A percentile compares a stretch with the other conserved stretches of the same genome.
Evolutionary conservation across 768 basidiomycete genomes (phyloP).

Genomic region (Aureoboletus auriporus): DNA sequence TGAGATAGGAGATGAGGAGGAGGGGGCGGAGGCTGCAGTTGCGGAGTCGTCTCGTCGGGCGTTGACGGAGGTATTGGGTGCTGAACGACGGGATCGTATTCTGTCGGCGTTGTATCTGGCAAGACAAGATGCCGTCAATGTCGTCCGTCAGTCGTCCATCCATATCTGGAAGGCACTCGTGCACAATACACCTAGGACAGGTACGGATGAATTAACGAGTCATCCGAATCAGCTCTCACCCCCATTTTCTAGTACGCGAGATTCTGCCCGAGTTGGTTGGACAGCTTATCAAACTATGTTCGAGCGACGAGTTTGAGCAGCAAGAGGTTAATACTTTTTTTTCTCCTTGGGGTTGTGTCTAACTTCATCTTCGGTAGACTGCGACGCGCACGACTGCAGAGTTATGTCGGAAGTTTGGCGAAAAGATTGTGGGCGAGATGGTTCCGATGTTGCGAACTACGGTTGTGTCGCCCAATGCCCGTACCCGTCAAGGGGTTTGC

Average conservation of each 20-base stretch:
- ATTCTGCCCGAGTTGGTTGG: constrained; percentile 81
- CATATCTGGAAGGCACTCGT: constrained; percentile 99
- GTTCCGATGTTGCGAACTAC: constrained; percentile 71
- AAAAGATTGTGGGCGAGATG: constrained; percentile 81
- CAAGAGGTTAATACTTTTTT: constrained; percentile 61
- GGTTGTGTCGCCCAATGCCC: constrained; percentile 56
- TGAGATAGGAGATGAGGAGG: constrained; percentile 70
- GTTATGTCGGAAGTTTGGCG: constrained; percentile 93
- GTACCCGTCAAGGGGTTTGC: constrained; percentile 81
- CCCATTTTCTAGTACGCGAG: constrained; percentile 62
- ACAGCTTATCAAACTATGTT: constrained; percentile 75
- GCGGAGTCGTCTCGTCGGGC: constrained; percentile 83
- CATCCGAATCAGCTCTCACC: neutral
- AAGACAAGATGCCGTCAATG: constrained; percentile 86
- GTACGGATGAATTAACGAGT: constrained; percentile 34
- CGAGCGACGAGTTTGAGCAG: constrained; percentile 78
- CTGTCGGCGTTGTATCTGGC: constrained; percentile 89
- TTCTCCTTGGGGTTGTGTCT: constrained; percentile 2
- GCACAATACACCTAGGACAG: constrained; percentile 87
- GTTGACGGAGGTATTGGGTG: constrained; percentile 82
- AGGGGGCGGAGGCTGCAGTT: constrained; percentile 54
- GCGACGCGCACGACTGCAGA: constrained; percentile 86
- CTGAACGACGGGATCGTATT: constrained; percentile 86
- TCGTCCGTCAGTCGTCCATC: constrained; percentile 86
- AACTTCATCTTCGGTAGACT: constrained; percentile 46